phyloP scores from a whole-genome alignment of 2,329 filamentous ascomycete species.

The Fusarium heterosporum region DNA sequence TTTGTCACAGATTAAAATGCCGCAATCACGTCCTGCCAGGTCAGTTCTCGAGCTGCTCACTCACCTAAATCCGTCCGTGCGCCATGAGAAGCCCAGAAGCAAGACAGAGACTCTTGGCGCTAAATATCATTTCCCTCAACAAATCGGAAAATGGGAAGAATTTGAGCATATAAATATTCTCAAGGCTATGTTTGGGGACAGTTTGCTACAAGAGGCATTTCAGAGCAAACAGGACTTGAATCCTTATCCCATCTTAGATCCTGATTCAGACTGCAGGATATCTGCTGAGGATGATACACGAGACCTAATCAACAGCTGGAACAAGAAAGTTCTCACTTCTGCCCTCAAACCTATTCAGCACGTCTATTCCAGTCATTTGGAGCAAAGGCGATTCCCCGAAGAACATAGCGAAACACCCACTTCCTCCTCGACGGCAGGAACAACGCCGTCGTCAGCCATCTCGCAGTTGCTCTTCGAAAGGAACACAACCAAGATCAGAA shows the following conservation, averaged over 20 bases:
- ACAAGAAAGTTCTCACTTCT: constrained; percentile 18
- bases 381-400: constrained; percentile 6
- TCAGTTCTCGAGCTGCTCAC: constrained; percentile 33
- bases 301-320: constrained; percentile 22
- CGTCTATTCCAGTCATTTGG: constrained; percentile 23
- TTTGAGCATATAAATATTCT: constrained; percentile 12
- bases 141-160: constrained; percentile 18
- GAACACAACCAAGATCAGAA: not conserved
- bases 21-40: constrained; percentile 1
- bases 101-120: constrained; percentile 12
- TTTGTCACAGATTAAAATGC: constrained; percentile 16
- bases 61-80: constrained; percentile 16
- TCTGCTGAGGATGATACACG: constrained; percentile 6
- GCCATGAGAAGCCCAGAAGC: constrained; percentile 1
- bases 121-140: not conserved
- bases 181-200: not conserved
- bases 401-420: not conserved
- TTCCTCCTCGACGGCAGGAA: not conserved
- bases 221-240: not conserved
- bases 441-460: not conserved
- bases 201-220: constrained; percentile 1
- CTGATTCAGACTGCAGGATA: not conserved
- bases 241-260: constrained; percentile 1
- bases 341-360: constrained; percentile 22
- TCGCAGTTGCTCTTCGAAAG: not conserved